Conservation (phyloP, 2,329 filamentous ascomycete genomes). For the Colletotrichum karsti region DNA sequence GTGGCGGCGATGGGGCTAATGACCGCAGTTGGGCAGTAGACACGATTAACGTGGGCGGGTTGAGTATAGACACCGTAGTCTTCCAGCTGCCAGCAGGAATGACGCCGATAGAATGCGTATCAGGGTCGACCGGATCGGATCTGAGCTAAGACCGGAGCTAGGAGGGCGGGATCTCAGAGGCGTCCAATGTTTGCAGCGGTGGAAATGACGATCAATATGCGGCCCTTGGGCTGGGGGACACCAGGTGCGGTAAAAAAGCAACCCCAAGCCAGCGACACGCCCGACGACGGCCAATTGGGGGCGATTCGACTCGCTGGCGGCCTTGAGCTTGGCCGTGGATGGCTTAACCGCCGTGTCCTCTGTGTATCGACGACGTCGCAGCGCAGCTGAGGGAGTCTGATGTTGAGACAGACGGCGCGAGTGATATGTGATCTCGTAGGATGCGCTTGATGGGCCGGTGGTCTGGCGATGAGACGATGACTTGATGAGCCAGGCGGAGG, state of each 20-base stretch:
- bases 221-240: not conserved
- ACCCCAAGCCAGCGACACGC: not conserved
- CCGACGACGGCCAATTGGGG: not conserved
- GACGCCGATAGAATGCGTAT: conserved; percentile 7
- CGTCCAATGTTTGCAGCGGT: conserved; percentile 29
- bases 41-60: too few species aligned
- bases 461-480: not conserved
- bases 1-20: too few species aligned
- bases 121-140: conserved; percentile 18
- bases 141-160: conserved; percentile 16
- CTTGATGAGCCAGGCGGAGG: not conserved
- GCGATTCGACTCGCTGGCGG: not conserved
- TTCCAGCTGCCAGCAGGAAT: conserved; percentile 14
- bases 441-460: not conserved
- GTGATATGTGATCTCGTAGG: not conserved
- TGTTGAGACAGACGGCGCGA: conserved; percentile 3
- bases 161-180: conserved; percentile 23
- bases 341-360: not conserved
- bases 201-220: conserved; percentile 28
- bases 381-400: not conserved
- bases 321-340: not conserved
- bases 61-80: too few species aligned
- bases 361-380: not conserved
- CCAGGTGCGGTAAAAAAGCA: conserved; percentile 9
- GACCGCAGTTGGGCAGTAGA: too few species aligned